Conservation (phyloP, 1,284 basidiomycete species). For the Leccinum pachyderme region DNA sequence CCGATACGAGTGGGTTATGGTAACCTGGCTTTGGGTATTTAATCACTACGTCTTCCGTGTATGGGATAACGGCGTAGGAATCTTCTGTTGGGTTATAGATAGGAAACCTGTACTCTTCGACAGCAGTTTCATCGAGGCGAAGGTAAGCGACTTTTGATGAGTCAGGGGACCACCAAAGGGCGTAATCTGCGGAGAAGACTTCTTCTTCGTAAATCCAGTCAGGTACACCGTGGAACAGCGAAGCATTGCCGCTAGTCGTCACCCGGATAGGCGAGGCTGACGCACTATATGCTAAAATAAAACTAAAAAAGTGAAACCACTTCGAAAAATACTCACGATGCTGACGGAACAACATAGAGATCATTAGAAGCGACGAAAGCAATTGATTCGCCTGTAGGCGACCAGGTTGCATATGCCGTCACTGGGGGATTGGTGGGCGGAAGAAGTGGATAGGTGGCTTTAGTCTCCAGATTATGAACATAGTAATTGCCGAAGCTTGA, state of each 20-base stretch:
- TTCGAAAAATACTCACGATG: constrained; percentile 42
- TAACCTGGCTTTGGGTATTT: constrained; percentile 93
- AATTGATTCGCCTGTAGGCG: constrained; percentile 78
- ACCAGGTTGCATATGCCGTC: constrained; percentile 81
- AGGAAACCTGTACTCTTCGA: constrained; percentile 85
- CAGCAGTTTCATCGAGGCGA: constrained; percentile 83
- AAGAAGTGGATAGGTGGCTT: constrained; percentile 66
- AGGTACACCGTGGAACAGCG: constrained; percentile 91
- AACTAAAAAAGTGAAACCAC: not conserved
- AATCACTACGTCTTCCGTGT: constrained; percentile 77
- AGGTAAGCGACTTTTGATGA: constrained; percentile 83
- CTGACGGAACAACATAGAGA: constrained; percentile 73
- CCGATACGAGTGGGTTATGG: constrained; percentile 81
- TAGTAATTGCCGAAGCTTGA: constrained; percentile 90
- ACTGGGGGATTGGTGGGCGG: constrained; percentile 63
- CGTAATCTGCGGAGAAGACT: constrained; percentile 70
- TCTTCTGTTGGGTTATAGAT: constrained; percentile 85
- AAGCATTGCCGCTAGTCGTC: constrained; percentile 78
- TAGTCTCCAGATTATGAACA: constrained; percentile 65
- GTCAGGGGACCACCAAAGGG: constrained; percentile 92
- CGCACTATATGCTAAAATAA: constrained; percentile 30
- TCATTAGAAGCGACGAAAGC: constrained; percentile 85
- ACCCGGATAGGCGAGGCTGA: constrained; percentile 64
- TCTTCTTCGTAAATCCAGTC: constrained; percentile 99
- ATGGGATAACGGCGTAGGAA: constrained; percentile 70